Percentiles rank a stretch among this genome's conserved stretches.
Conservation (phyloP, 176 grass and related monocot genomes). For the Triticum urartu region DNA sequence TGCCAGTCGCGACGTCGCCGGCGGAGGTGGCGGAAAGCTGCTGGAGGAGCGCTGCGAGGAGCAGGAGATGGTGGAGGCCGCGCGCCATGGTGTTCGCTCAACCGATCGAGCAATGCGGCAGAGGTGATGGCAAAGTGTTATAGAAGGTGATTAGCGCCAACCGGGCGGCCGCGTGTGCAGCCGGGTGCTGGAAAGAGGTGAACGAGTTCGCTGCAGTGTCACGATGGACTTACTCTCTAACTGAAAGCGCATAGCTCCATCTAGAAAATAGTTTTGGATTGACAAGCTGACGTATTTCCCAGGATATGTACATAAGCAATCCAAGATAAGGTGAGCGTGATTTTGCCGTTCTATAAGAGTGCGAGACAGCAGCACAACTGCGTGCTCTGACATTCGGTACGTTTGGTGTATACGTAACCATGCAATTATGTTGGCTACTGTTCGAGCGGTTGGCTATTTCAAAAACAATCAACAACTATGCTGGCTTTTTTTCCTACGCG, state of each 20-base stretch:
- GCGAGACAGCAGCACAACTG: no score
- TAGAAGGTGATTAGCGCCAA: neutral
- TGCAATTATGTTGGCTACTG: no score
- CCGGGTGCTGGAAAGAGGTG: neutral
- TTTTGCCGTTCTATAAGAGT: no score
- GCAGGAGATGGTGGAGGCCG: neutral
- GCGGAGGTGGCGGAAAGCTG: neutral
- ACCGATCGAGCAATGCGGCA: neutral
- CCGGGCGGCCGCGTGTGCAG: neutral
- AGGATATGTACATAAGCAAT: neutral
- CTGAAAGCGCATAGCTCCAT: neutral
- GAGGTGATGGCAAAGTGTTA: neutral
- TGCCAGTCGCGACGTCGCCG: neutral
- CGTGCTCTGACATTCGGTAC: no score
- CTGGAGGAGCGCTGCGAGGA: neutral
- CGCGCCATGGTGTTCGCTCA: neutral
- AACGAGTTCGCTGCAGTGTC: neutral
- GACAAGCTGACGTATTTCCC: neutral
- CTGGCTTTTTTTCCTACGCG: no score
- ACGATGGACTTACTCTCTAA: neutral
- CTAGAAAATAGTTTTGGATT: neutral
- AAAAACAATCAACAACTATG: no score
- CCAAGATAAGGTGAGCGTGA: neutral
- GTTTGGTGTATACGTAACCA: no score
- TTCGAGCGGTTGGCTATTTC: no score